Base-by-base conservation (phyloP, 2,329 filamentous ascomycete genomes). In the Cladorrhinum sp. region DNA sequence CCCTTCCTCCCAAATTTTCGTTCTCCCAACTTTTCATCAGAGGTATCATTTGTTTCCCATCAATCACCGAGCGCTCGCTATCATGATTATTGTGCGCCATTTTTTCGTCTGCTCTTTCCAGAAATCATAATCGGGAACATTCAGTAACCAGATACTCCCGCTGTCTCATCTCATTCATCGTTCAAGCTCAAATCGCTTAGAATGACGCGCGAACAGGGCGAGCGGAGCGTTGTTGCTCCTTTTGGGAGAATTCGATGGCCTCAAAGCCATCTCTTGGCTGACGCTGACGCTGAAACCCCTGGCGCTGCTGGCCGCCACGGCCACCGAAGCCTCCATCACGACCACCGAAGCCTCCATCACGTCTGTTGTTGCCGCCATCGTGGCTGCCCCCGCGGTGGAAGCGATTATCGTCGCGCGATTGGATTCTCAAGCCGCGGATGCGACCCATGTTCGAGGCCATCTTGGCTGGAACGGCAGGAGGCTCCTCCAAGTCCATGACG, bases 401-500 rank as follows among this genome's bases (percentile, higher is more conserved):
- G 49, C 23, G 55, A 49, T 38, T 29, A 29, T 54, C 55, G 8
- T 57, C 18, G 5, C 23, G 32, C 36, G 23, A n/a, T 6, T 27
- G 55, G n/a, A 77, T 67, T 59, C 76, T 77, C 61, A 83, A 45
- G 57, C 71, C 72, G 0, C 32, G 50, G 3, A 71, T 55, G 1
- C 66, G 59, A 25, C 75, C 74, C 55, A 74, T 66, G 32, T 74
- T 73, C 3, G 58, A 55, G 7, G 68, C 69, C 66, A 64, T 2
- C 27, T 18, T 62, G 1, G 52, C 7, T 9, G 68, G 24, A 3
- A 83, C 65, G 2, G 62, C 61, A 1, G 86, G 86, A 6, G 80
- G 77, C 51, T 79, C 62, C 0, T 71, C 56, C 77, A 81, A 78
- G 45, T 84, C 83, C 78, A 83, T 83, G 20, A 78, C 82, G 16